A percentile compares a stretch with the other conserved stretches of the same genome.
Conservation (phyloP, 306 rosid species). For the Mucuna pruriens region DNA sequence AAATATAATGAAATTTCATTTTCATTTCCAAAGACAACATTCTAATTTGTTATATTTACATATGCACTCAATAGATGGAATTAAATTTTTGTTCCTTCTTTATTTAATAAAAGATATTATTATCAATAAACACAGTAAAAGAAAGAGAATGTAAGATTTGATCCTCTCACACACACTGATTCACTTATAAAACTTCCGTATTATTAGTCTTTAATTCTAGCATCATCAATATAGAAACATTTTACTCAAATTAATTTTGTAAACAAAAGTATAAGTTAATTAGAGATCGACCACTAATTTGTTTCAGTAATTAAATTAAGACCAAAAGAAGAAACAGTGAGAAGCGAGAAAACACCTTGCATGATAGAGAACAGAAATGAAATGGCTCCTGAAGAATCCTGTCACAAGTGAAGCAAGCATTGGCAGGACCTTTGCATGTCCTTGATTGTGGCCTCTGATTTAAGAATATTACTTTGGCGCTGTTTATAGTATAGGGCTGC, state of each 20-base stretch:
- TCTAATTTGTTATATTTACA: not conserved
- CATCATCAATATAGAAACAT: not conserved
- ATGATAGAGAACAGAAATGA: constrained; percentile 90
- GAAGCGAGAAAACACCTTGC: constrained; percentile 66
- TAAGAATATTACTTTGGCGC: constrained; percentile 94
- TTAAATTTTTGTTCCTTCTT: not conserved
- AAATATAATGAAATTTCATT: not conserved
- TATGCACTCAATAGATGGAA: not conserved
- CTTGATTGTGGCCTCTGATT: constrained; percentile 90
- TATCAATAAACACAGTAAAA: too few species aligned
- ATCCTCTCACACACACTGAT: not conserved
- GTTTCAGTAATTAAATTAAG: not conserved
- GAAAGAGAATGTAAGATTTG: not conserved
- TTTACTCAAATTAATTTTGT: not conserved
- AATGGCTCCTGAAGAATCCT: constrained; percentile 95
- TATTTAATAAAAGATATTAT: too few species aligned
- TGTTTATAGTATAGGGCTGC: constrained; percentile 93
- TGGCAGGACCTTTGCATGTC: constrained; percentile 75
- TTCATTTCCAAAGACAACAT: not conserved
- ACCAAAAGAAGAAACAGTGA: not conserved
- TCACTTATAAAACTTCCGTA: not conserved
- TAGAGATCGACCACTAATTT: not conserved
- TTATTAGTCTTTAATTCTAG: not conserved
- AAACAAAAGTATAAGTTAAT: not conserved
- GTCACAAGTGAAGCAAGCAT: constrained; percentile 85